Evolutionary conservation across 2,329 filamentous ascomycete species (phyloP).

Genomic region (Calonectria pseudoreteaudii): DNA sequence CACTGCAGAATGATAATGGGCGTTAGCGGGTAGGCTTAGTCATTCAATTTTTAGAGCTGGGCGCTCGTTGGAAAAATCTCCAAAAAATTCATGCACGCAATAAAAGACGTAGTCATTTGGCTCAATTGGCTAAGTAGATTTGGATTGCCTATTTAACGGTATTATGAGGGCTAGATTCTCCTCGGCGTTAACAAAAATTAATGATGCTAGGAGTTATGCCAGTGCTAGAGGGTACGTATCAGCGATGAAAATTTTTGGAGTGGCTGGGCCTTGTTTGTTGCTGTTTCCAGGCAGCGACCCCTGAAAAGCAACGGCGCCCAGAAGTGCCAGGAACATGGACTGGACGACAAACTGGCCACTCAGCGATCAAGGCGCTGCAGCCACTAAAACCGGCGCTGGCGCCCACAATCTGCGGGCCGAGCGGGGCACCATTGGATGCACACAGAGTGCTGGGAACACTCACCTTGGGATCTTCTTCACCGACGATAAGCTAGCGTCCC

Average conservation of each 20-base stretch:
- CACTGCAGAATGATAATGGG: conserved; percentile 41
- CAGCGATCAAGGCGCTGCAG: conserved; percentile 2
- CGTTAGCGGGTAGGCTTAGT: conserved; percentile 32
- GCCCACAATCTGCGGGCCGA: background rate
- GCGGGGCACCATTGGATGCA: background rate
- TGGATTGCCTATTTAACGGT: background rate
- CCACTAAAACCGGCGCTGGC: background rate
- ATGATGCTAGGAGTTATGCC: conserved; percentile 44
- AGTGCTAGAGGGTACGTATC: conserved; percentile 27
- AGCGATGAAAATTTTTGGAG: conserved; percentile 34
- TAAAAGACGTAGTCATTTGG: background rate
- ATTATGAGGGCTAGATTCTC: background rate
- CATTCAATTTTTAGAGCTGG: conserved; percentile 3
- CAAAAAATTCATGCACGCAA: background rate
- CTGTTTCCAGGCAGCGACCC: conserved; percentile 26
- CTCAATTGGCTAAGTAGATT: background rate
- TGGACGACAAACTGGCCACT: background rate
- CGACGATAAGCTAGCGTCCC: conserved; percentile 15
- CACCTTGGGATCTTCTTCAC: conserved; percentile 11
- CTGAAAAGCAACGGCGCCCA: conserved; percentile 1
- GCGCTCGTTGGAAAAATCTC: background rate
- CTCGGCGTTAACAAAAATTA: conserved; percentile 46
- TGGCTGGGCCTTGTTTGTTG: conserved; percentile 39
- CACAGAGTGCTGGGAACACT: background rate
- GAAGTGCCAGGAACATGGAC: background rate